Conservation (phyloP, 192 early-diverging fungal species). For the Dimargaris cristalligena region DNA sequence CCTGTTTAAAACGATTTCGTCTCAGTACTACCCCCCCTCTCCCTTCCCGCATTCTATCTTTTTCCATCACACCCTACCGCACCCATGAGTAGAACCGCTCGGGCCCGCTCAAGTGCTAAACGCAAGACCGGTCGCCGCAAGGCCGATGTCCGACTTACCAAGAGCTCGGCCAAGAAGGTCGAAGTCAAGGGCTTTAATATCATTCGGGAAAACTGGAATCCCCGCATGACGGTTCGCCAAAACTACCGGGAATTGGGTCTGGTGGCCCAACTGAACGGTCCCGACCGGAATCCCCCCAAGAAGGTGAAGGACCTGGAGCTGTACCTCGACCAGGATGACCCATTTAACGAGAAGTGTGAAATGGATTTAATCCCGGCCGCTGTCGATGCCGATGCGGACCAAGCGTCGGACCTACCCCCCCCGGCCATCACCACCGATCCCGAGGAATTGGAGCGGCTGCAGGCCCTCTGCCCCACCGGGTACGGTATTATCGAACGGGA, state of each 20-base stretch:
- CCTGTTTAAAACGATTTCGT: too few species aligned
- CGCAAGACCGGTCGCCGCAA: too few species aligned
- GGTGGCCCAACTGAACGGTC: constrained; percentile 43
- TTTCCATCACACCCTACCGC: too few species aligned
- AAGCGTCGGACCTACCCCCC: neutral
- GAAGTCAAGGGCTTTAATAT: too few species aligned
- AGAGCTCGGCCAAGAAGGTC: too few species aligned
- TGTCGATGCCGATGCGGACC: constrained; percentile 1
- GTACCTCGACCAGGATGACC: constrained; percentile 8
- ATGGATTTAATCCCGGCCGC: constrained; percentile 2
- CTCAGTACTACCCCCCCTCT: too few species aligned
- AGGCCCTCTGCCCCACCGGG: constrained; percentile 35
- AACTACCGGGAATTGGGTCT: constrained; percentile 62
- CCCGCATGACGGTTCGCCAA: constrained; percentile 41
- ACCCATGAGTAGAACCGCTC: too few species aligned
- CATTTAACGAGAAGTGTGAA: constrained; percentile 4
- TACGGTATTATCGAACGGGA: constrained; percentile 73
- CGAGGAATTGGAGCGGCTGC: constrained; percentile 31
- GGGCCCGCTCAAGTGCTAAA: too few species aligned
- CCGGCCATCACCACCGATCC: constrained; percentile 15
- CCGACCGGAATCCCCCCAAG: neutral
- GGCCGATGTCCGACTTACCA: too few species aligned
- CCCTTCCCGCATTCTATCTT: too few species aligned
- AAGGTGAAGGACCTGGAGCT: neutral
- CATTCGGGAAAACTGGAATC: constrained; percentile 39